Percentiles rank a stretch among this genome's conserved stretches.
Evolutionary conservation across 2,329 filamentous ascomycete genomes (phyloP).

Genomic region (Chrysoporthe deuterocubensis): DNA sequence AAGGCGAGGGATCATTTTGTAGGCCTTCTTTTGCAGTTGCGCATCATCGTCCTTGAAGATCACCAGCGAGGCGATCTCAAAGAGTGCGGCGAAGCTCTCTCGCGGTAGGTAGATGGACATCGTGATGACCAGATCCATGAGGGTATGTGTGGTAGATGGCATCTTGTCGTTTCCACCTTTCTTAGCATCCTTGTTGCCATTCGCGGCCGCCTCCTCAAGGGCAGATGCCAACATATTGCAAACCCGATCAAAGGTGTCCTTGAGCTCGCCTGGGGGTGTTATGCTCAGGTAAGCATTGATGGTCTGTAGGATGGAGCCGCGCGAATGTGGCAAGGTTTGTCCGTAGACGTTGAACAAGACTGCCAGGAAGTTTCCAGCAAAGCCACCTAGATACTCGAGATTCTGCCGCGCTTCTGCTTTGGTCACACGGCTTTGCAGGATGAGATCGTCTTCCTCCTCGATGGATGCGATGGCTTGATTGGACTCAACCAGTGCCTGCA

Average conservation of each 20-base stretch:
- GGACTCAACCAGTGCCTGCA: constrained; percentile 88
- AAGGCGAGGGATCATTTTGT: constrained; percentile 93
- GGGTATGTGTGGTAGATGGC: constrained; percentile 89
- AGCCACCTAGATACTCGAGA: constrained; percentile 75
- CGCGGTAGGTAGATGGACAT: constrained; percentile 92
- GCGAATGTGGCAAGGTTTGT: constrained; percentile 89
- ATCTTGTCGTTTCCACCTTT: constrained; percentile 72
- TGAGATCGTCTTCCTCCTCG: constrained; percentile 71
- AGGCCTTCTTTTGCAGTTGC: constrained; percentile 97
- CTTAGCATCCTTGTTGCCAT: constrained; percentile 63
- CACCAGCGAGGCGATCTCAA: constrained; percentile 83
- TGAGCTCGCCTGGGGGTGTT: constrained; percentile 75
- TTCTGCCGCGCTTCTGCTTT: constrained; percentile 78
- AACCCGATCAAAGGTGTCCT: constrained; percentile 86
- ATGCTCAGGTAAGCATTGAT: constrained; percentile 95
- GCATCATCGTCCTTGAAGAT: constrained; percentile 83
- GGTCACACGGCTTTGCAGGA: constrained; percentile 78
- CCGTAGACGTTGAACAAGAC: constrained; percentile 99
- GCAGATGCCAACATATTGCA: constrained; percentile 80
- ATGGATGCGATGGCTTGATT: constrained; percentile 80
- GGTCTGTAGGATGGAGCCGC: constrained; percentile 88
- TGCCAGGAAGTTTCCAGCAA: constrained; percentile 87
- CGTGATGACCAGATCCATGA: constrained; percentile 96
- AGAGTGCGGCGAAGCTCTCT: constrained; percentile 81
- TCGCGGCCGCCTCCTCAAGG: constrained; percentile 57